Evolutionary conservation across 2,329 filamentous ascomycete genomes (phyloP), one percentile per base, ranked within the genome.

Genomic region (Colletotrichum higginsianum): DNA sequence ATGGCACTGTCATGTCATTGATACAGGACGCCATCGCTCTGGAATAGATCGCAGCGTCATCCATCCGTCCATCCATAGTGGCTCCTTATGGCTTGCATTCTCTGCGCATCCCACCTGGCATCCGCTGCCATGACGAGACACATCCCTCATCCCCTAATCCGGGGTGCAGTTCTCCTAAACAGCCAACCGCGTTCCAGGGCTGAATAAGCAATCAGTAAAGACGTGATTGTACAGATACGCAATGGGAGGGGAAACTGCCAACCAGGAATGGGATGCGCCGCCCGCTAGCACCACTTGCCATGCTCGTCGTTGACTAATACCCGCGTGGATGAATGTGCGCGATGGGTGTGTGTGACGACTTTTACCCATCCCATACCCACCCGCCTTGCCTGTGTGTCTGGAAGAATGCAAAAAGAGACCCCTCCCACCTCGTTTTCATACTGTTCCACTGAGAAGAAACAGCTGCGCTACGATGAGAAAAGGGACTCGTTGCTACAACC

Each of bases 281-380:
- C 50, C 56, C 67, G 47, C 50, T 40, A 42, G 40, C 44, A 26
- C 15, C 44, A 40, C 46, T 56, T 15, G 1, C 18, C 40, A 42
- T 15, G 1, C 18, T 46, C 67, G 38, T 49, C 40, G 21, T 62
- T 71, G 68, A 71, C 57, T 67, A 71, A 71, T 58, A 26, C 60
- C 44, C 47, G 46, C 23, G 35, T 40, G 57, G 16, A 21, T 16
- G 26, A 40, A 16, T 35, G 30, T 38, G 21, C 21, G 30, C 35
- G 30, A 62, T 52, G 46, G 30, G 60, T n/a, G n/a, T n/a, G 15
- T 21, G 46, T 40, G 60, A 50, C 26, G 46, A 49, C 18, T 50
- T n/a, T 23, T 40, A 38, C 46, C 58, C 26, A 38, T 57, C 44
- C 52, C 44, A 42, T 23, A 38, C n/a, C 46, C 60, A 40, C 60